These are phyloP conservation scores for Polytrichum formosum DNA, from an alignment of 225 moss, liverwort and hornwort genomes.

Conservation along the genomic window DNA sequence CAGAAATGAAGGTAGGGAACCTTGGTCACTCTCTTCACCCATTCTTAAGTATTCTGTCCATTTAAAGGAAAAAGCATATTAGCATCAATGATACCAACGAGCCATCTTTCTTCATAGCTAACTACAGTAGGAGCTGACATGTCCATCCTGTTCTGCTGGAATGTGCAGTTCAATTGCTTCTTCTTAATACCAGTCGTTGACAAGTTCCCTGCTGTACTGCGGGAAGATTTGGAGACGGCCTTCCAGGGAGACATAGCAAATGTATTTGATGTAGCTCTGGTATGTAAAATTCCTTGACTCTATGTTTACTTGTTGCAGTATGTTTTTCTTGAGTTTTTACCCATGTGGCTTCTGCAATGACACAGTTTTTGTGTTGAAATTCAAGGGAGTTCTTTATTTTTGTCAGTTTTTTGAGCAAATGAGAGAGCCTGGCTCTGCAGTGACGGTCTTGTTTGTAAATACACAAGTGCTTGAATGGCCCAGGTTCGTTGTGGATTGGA, in stretches of 20 bases:
- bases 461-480: not conserved
- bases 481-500: conserved; percentile 73
- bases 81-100: too few relatives aligned
- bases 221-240: conserved; percentile 86
- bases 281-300: conserved; percentile 16
- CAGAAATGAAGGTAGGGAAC: conserved; percentile 76
- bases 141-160: conserved; percentile 1
- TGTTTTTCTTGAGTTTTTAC: too few relatives aligned
- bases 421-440: too few relatives aligned
- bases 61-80: too few relatives aligned
- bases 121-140: too few relatives aligned
- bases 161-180: conserved; percentile 90
- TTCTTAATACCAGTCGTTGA: conserved; percentile 98
- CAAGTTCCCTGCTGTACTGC: conserved; percentile 82
- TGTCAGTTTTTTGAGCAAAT: too few relatives aligned
- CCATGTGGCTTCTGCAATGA: too few relatives aligned
- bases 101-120: too few relatives aligned
- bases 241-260: conserved; percentile 77
- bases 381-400: too few relatives aligned
- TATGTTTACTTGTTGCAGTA: not conserved
- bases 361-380: too few relatives aligned
- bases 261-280: conserved; percentile 79
- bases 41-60: too few relatives aligned
- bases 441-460: too few relatives aligned
- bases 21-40: conserved; percentile 1